Percentiles rank a stretch among this genome's conserved stretches.
These are phyloP conservation scores for Leersia perrieri DNA, from an alignment of 176 grass and related monocot species.

Conservation along the genomic window DNA sequence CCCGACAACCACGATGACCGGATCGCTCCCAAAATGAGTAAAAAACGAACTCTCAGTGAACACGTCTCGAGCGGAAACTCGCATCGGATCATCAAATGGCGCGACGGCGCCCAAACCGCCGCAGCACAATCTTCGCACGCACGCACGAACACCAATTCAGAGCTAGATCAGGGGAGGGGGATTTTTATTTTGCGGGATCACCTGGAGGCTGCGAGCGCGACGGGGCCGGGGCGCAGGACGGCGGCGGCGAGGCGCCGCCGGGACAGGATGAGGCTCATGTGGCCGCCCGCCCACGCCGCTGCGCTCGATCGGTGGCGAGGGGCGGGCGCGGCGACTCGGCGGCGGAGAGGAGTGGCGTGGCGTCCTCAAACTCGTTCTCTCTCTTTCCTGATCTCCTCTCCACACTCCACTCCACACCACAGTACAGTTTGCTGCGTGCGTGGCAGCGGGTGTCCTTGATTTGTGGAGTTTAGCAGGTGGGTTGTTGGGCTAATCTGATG, in stretches of 20 bases:
- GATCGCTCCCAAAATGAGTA: background rate
- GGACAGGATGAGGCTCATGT: conserved; percentile 46
- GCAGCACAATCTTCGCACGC: background rate
- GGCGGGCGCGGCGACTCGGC: background rate
- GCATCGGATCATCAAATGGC: conserved; percentile 1
- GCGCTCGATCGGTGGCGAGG: background rate
- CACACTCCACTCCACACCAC: background rate
- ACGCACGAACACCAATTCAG: background rate
- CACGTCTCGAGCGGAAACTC: background rate
- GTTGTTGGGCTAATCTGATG: too few relatives aligned
- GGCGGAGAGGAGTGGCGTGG: conserved; percentile 1
- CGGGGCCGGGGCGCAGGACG: background rate
- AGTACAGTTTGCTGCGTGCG: background rate
- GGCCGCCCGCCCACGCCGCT: background rate
- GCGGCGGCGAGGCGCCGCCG: conserved; percentile 29
- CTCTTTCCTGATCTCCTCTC: background rate
- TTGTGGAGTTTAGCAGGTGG: background rate
- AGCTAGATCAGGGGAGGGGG: background rate
- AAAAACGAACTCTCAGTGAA: background rate
- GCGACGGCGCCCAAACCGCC: background rate
- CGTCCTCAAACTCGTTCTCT: conserved; percentile 12
- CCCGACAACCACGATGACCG: background rate
- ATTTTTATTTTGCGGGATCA: background rate
- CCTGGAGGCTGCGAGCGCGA: conserved; percentile 38
- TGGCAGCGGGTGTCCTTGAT: background rate